Conservation (phyloP, 2,329 filamentous ascomycete genomes). For the Penicillium hesseltinei region DNA sequence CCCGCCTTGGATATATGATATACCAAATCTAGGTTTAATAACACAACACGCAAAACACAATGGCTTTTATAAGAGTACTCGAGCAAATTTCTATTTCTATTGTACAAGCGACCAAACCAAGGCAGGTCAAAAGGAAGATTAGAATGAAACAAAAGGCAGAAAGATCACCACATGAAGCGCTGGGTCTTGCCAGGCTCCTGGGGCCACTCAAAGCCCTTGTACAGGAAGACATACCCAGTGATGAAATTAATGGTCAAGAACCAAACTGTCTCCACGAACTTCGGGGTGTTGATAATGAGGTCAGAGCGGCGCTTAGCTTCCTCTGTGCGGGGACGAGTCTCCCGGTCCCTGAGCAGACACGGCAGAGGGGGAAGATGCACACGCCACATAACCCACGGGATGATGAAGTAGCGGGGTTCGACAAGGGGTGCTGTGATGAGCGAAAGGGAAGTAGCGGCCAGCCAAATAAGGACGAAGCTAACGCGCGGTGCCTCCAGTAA, state of each 20-base stretch:
- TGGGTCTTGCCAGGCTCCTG: slow-evolving; percentile 58
- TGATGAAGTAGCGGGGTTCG: slow-evolving; percentile 92
- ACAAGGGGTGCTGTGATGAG: slow-evolving; percentile 87
- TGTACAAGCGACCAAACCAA: neutral
- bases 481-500: slow-evolving; percentile 36
- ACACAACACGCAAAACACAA: neutral
- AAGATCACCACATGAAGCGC: slow-evolving; percentile 58
- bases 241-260: slow-evolving; percentile 53
- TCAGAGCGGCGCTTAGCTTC: slow-evolving; percentile 28
- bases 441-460: slow-evolving; percentile 71
- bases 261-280: slow-evolving; percentile 57
- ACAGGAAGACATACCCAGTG: slow-evolving; percentile 57
- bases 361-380: slow-evolving; percentile 64
- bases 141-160: neutral
- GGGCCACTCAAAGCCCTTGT: slow-evolving; percentile 57
- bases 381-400: slow-evolving; percentile 92
- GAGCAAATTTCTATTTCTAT: neutral
- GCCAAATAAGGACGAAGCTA: slow-evolving; percentile 59
- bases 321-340: slow-evolving; percentile 24
- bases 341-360: slow-evolving; percentile 29
- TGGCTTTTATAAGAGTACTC: neutral
- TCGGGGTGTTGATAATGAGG: slow-evolving; percentile 28
- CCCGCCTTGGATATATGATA: neutral
- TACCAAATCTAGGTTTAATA: neutral
- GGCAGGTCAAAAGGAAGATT: neutral